A percentile compares a stretch with the other conserved stretches of the same genome.
These are phyloP conservation scores for Golubevia sp. DNA, from an alignment of 1,284 basidiomycete genomes.

Conservation along the genomic window DNA sequence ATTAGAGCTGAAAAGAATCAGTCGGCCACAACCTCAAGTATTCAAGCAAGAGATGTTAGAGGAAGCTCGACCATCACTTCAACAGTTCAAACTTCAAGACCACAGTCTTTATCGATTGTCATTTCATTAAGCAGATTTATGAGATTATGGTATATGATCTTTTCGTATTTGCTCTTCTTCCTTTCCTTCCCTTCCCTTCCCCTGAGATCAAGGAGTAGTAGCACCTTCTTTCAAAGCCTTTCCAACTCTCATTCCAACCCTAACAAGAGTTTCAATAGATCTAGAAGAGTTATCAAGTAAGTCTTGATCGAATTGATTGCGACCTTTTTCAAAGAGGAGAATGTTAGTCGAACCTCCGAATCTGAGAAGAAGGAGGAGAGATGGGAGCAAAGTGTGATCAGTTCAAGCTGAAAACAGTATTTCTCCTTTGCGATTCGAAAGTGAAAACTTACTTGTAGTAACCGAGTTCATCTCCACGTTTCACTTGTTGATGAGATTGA, in stretches of 20 bases:
- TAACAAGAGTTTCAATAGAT: slow-evolving; percentile 78
- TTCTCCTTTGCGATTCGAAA: no score
- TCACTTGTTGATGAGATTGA: slow-evolving; percentile 77
- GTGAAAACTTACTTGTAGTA: slow-evolving; percentile 30
- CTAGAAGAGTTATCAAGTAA: slow-evolving; percentile 74
- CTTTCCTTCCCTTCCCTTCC: neutral
- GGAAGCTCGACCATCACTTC: no score
- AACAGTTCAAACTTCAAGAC: no score
- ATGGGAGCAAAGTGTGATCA: neutral
- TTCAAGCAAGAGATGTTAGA: no score
- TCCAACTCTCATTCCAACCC: slow-evolving; percentile 84
- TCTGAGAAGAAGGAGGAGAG: neutral
- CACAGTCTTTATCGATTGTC: no score
- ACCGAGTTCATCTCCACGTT: slow-evolving; percentile 82
- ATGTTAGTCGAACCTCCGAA: slow-evolving; percentile 82
- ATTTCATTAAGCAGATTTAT: no score
- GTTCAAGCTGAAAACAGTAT: no score
- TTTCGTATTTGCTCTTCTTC: no score
- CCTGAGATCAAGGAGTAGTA: neutral
- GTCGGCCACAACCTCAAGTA: no score
- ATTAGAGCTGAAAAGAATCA: no score
- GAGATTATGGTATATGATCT: no score
- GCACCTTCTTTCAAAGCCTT: neutral
- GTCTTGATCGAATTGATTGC: slow-evolving; percentile 86
- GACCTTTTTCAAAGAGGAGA: slow-evolving; percentile 79